Evolutionary conservation across 1,284 basidiomycete genomes (phyloP).

Genomic region (Peniophora sp.): DNA sequence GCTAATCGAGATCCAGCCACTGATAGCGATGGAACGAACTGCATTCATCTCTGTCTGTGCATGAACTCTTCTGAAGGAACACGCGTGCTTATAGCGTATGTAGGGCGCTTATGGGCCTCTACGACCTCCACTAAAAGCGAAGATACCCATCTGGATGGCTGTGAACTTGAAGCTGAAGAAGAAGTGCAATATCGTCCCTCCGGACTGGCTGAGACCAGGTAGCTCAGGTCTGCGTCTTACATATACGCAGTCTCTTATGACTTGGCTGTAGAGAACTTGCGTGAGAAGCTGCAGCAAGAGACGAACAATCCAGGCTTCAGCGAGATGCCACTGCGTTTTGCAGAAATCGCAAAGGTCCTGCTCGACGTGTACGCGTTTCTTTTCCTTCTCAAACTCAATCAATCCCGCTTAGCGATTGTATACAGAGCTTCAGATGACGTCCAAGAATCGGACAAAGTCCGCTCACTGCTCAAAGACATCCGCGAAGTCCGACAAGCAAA

Average conservation of each 20-base stretch:
- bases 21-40: slow-evolving; percentile 82
- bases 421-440: slow-evolving; percentile 88
- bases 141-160: slow-evolving; percentile 93
- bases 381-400: background rate
- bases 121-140: slow-evolving; percentile 74
- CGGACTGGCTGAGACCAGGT: slow-evolving; percentile 87
- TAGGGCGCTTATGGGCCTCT: slow-evolving; percentile 93
- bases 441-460: slow-evolving; percentile 72
- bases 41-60: slow-evolving; percentile 76
- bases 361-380: slow-evolving; percentile 71
- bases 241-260: background rate
- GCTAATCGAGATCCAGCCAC: slow-evolving; percentile 74
- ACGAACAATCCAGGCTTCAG: slow-evolving; percentile 69
- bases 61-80: background rate
- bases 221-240: background rate
- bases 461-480: slow-evolving; percentile 85
- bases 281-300: slow-evolving; percentile 64
- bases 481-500: slow-evolving; percentile 94
- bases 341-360: slow-evolving; percentile 84
- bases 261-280: slow-evolving; percentile 60
- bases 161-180: slow-evolving; percentile 89
- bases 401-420: background rate
- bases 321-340: slow-evolving; percentile 76
- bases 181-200: slow-evolving; percentile 88
- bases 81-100: background rate